A percentile compares a stretch with the other conserved stretches of the same genome.
phyloP scores from a whole-genome alignment of 2,329 filamentous ascomycete genomes.

The Fonsecaea nubica region DNA sequence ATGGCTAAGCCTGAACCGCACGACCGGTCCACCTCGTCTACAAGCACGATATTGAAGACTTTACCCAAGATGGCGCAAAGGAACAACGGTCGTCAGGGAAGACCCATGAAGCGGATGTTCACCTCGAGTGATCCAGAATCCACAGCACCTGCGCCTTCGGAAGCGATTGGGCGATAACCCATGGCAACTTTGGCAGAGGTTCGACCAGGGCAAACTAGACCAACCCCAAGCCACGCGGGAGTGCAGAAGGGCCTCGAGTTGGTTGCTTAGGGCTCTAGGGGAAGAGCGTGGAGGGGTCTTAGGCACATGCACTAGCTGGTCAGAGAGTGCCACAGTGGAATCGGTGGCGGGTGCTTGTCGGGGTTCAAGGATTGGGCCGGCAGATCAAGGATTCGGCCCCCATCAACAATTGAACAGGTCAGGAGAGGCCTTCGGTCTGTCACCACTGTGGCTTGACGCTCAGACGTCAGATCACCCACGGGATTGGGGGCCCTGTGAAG shows the following conservation, averaged over 20 bases:
- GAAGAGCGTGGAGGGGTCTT: not conserved
- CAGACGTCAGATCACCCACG: not conserved
- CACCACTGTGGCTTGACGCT: slow-evolving; percentile 8
- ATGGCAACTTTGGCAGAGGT: not conserved
- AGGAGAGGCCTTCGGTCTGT: not conserved
- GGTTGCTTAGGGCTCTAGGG: slow-evolving; percentile 7
- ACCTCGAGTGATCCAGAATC: not conserved
- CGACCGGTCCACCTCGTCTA: slow-evolving; percentile 5
- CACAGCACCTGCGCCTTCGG: not conserved
- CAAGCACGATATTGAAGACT: slow-evolving; percentile 8
- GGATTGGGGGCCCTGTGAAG: not conserved
- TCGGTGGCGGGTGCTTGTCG: slow-evolving; percentile 6
- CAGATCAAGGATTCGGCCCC: not conserved
- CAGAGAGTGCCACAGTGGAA: slow-evolving; percentile 12
- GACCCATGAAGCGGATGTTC: slow-evolving; percentile 8
- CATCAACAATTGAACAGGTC: slow-evolving; percentile 7
- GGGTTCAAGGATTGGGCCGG: slow-evolving; percentile 2
- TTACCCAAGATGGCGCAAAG: slow-evolving; percentile 14
- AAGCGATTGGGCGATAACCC: slow-evolving; percentile 11
- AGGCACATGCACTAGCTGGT: slow-evolving; percentile 1
- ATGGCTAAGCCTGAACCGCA: slow-evolving; percentile 16
- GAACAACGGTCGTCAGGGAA: slow-evolving; percentile 7
- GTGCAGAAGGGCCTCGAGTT: not conserved
- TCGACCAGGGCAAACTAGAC: not conserved
- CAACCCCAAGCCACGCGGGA: slow-evolving; percentile 5